Evolutionary conservation across 805 yeast species (phyloP), one percentile per base, ranked within the genome.

Genomic region (Kodamaea neixiangensis): DNA sequence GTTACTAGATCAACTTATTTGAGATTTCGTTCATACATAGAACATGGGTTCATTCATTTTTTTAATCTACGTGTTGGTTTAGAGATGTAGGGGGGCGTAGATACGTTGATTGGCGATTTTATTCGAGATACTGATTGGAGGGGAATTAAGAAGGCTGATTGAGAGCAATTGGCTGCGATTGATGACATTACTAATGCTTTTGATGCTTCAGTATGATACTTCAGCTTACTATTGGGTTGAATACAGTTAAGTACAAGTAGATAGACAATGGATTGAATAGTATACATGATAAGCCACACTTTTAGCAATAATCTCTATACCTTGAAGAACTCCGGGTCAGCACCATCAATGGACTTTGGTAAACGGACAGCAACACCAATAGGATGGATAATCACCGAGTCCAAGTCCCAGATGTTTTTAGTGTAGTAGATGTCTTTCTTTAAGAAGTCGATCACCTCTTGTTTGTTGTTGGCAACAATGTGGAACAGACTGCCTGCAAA

Each of bases 401-500:
- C 81, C 53, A 87, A 63, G 64, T 89, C 96, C 96, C 96, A 89
- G 53, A 89, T 78, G 1, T 90, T 92, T 33, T 75, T 73, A 57
- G 73, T 75, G 57, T 79, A 79, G 65, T 83, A 89, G 33, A 82
- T 65, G 63, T 89, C 96, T 45, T 71, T 59, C 60, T 83, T 79
- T 65, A 89, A 76, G 50, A 86, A 70, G 39, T 83, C 87, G 42
- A 85, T 54, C 9, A 86, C 83, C 55, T 86, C 86, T 54, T 86
- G 86, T 60, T 76, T 81, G 45, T 83, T 72, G 47, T 82, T 83
- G 33, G 93, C 93, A 52, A 75, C 71, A 46, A 87, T 57, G 53
- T 82, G 86, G 60, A 81, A 75, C 19, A 82, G 73, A 39, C 90
- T 83, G 5, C 96, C 96, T 5, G 85, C 87, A 64, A 86, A 83